Conservation (phyloP, 345 rosid species). For the Murraya paniculata region DNA sequence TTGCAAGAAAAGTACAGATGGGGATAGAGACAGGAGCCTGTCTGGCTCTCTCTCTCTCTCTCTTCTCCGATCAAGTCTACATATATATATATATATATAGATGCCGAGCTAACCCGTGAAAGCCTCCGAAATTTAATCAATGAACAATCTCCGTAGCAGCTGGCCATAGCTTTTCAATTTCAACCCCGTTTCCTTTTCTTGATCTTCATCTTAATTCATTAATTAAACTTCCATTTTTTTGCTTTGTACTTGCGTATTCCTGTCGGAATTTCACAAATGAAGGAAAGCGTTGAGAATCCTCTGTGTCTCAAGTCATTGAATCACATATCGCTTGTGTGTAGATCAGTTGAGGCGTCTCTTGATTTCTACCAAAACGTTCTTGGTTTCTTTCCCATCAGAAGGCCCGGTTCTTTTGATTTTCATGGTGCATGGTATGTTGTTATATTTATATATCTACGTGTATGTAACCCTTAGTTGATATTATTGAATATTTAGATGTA, state of each 20-base stretch:
- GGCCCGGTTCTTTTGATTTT: constrained; percentile 67
- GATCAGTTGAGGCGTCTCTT: constrained; percentile 60
- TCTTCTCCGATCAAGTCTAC: neutral
- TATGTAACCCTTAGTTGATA: neutral
- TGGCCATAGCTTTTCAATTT: neutral
- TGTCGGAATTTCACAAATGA: constrained; percentile 7
- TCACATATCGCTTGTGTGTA: constrained; percentile 66
- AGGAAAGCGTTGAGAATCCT: constrained; percentile 45
- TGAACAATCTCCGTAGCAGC: neutral
- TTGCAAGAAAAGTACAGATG: neutral
- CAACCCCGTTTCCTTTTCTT: no score
- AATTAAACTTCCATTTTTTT: neutral
- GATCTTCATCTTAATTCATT: neutral
- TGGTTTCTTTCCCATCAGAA: constrained; percentile 64
- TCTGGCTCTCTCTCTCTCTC: no score
- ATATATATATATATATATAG: neutral
- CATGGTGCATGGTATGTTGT: constrained; percentile 68
- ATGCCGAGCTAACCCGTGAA: neutral
- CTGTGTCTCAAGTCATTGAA: constrained; percentile 61
- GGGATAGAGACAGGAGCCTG: neutral
- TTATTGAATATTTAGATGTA: neutral
- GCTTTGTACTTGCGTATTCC: neutral
- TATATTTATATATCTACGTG: no score
- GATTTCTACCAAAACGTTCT: constrained; percentile 63
- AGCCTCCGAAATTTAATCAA: neutral